Evolutionary conservation across 23 red algal genomes (phyloP).

Genomic region (Gracilaria vermiculophylla): DNA sequence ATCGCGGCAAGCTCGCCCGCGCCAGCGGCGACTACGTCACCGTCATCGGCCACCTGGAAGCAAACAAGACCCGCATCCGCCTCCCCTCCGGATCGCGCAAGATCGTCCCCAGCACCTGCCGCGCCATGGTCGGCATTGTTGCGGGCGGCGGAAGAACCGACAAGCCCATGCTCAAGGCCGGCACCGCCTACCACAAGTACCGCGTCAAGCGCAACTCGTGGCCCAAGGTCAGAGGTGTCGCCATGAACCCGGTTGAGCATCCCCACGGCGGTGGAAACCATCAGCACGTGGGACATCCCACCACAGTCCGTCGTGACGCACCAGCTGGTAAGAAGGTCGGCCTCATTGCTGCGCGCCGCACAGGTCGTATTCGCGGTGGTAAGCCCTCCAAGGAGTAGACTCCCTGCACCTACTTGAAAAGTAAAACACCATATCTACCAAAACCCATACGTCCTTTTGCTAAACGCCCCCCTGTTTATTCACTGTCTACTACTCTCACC

Average conservation of each 20-base stretch:
- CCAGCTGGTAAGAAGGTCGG: constrained; percentile 98
- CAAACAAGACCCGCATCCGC: constrained; percentile 93
- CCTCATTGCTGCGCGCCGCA: constrained; percentile 98
- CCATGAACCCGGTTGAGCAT: constrained; percentile 99
- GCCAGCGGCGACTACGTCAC: constrained; percentile 91
- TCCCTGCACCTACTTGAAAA: neutral
- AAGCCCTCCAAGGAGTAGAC: constrained; percentile 73
- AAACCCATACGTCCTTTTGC: no score
- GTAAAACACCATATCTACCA: no score
- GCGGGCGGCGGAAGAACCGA: constrained; percentile 94
- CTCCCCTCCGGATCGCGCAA: constrained; percentile 89
- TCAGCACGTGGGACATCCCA: constrained; percentile 99
- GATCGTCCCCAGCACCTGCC: constrained; percentile 89
- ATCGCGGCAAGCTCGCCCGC: constrained; percentile 92
- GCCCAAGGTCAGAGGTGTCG: constrained; percentile 98
- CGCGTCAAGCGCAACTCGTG: constrained; percentile 97
- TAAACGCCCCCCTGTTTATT: no score
- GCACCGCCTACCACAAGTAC: constrained; percentile 98
- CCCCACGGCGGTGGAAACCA: constrained; percentile 99
- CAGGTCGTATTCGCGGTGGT: constrained; percentile 94
- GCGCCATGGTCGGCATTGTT: constrained; percentile 98
- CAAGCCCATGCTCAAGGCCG: constrained; percentile 98
- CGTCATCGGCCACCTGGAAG: constrained; percentile 94
- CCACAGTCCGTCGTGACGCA: constrained; percentile 89
- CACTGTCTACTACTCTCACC: no score